Base-by-base conservation (phyloP, 1,284 basidiomycete genomes). In the Xerocomus subilludens region DNA sequence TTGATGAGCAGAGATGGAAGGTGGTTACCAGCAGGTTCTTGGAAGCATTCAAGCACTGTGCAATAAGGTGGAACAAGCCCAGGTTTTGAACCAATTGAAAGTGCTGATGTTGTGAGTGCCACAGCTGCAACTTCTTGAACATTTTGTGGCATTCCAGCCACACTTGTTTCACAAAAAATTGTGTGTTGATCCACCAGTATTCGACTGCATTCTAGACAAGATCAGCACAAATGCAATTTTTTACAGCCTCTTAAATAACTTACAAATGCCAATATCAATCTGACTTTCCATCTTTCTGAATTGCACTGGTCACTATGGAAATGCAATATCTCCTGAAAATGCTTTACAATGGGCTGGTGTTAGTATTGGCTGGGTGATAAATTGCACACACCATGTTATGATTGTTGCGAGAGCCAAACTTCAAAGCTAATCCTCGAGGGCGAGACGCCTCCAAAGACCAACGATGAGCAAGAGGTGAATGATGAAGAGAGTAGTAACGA, bases 211-310 rank as follows among this genome's bases (percentile, higher is more conserved):
- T 18, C 20, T 74, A 2, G 33, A 67, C 4, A 20, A 55, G 14
- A 73, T 73, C 9, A 23, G 49, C 27, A 16, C 20, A 14, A 32
- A 69, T 25, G 4, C 4, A 5, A 56, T 70, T 3, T 70, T 70
- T 27, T 0, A 13, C 21, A 78, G 42, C 82, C 80, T 0, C n/a
- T n/a, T n/a, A n/a, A 81, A 83, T 51, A 76, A 79, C 69, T 33
- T 74, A 8, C 86, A 87, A 68, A 45, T 82, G 9, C 81, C 83
- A 18, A 82, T 87, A 4, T 78, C 84, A 3, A 53, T 72, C 3
- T 86, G 87, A 72, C 80, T 87, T 20, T 84, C 55, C 2, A 62
- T 69, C 10, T 69, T 69, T 14, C 10, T 69, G 30, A 45, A 53
- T 16, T 30, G n/a, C 23, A 38, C 30, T 5, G 58, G 69, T 2